phyloP scores from a whole-genome alignment of 2,329 filamentous ascomycete species.

The Colletotrichum magnum region DNA sequence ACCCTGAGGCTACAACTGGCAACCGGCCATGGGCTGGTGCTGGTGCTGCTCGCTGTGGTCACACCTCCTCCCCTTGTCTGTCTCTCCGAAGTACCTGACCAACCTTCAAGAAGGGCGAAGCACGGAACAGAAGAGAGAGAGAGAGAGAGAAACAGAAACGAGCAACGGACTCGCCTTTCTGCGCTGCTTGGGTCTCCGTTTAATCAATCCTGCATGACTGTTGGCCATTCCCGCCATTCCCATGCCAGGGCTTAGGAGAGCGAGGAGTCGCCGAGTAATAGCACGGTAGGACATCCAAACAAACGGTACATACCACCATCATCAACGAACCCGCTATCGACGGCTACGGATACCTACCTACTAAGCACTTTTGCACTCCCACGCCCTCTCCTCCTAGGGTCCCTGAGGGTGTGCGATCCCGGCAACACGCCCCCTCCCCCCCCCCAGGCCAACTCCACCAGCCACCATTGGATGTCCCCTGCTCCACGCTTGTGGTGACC shows the following conservation, averaged over 20 bases:
- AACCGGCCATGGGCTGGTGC: neutral
- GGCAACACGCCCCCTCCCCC: constrained; percentile 20
- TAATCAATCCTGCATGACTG: constrained; percentile 35
- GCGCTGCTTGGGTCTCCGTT: constrained; percentile 32
- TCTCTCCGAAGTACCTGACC: neutral
- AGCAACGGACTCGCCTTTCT: neutral
- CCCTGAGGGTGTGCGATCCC: too few relatives aligned
- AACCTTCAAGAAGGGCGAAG: neutral
- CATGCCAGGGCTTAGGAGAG: neutral
- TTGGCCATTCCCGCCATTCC: constrained; percentile 12
- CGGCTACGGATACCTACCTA: too few relatives aligned
- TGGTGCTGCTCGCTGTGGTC: constrained; percentile 25
- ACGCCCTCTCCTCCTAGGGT: too few relatives aligned
- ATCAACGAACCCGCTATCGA: too few relatives aligned
- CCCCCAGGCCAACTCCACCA: constrained; percentile 28
- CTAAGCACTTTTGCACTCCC: too few relatives aligned
- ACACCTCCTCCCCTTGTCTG: constrained; percentile 23
- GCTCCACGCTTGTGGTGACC: constrained; percentile 38
- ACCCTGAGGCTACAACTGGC: neutral
- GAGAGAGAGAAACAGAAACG: too few relatives aligned
- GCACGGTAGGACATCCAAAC: too few relatives aligned
- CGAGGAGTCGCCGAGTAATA: neutral
- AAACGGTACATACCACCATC: too few relatives aligned
- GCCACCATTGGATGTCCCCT: constrained; percentile 37
- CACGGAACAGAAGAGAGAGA: too few relatives aligned